Conservation (phyloP, 2,329 filamentous ascomycete genomes). For the Ophiostoma angusticollis region DNA sequence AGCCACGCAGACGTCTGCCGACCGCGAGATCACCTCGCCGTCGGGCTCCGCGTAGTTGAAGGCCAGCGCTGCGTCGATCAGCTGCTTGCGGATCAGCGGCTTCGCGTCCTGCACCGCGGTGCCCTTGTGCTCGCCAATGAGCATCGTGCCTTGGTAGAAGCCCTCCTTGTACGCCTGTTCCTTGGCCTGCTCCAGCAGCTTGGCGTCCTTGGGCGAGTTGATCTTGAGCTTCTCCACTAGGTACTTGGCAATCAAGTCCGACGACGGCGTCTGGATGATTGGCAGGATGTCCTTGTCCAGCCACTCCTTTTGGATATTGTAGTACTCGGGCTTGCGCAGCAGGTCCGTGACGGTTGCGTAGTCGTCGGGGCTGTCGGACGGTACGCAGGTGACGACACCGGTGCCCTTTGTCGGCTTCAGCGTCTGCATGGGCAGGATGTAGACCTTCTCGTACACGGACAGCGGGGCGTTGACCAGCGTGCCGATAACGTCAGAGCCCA, state of each 20-base stretch:
- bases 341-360: slow-evolving; percentile 81
- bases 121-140: slow-evolving; percentile 77
- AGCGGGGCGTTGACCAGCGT: slow-evolving; percentile 84
- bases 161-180: slow-evolving; percentile 95
- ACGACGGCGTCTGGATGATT: slow-evolving; percentile 78
- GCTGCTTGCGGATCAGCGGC: slow-evolving; percentile 63
- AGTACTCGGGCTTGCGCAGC: slow-evolving; percentile 89
- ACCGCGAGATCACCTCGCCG: slow-evolving; percentile 75
- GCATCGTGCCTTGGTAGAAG: slow-evolving; percentile 88
- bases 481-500: slow-evolving; percentile 71
- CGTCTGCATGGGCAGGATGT: slow-evolving; percentile 89
- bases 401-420: slow-evolving; percentile 91
- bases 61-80: slow-evolving; percentile 65
- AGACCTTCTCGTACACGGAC: slow-evolving; percentile 70
- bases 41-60: slow-evolving; percentile 94
- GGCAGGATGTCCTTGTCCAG: slow-evolving; percentile 79
- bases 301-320: slow-evolving; percentile 95
- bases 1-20: slow-evolving; percentile 56
- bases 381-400: slow-evolving; percentile 89
- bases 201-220: slow-evolving; percentile 86
- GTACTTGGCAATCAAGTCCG: slow-evolving; percentile 64
- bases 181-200: slow-evolving; percentile 84
- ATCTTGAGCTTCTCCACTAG: slow-evolving; percentile 93
- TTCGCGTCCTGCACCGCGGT: slow-evolving; percentile 74
- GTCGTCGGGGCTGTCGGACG: slow-evolving; percentile 91